These are phyloP conservation scores for Coniochaeta sp. DNA, from an alignment of 2,329 filamentous ascomycete genomes.

Conservation along the genomic window DNA sequence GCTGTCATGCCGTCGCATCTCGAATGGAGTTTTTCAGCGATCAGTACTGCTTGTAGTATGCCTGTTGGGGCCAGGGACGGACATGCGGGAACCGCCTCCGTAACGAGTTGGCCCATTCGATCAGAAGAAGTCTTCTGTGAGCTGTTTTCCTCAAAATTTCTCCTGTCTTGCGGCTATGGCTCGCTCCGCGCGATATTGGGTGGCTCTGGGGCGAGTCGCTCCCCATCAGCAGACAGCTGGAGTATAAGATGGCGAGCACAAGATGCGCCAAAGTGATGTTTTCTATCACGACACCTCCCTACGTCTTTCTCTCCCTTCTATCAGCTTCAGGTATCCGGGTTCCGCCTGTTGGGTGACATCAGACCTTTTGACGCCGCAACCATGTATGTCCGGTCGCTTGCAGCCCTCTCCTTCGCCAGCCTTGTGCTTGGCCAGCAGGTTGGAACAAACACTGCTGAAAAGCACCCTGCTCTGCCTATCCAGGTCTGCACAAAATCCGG, in stretches of 20 bases:
- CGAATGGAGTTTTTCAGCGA: neutral
- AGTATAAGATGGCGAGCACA: neutral
- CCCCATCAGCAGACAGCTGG: neutral
- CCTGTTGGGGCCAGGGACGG: neutral
- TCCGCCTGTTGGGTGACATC: neutral
- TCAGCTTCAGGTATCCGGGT: neutral
- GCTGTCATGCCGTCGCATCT: conserved; percentile 1
- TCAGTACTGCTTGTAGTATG: neutral
- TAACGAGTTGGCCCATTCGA: neutral
- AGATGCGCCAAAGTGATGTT: neutral
- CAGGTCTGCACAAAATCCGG: conserved; percentile 35
- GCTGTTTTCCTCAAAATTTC: neutral
- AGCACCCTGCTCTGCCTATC: conserved; percentile 38
- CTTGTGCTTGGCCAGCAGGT: conserved; percentile 23
- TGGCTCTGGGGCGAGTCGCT: neutral
- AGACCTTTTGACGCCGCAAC: neutral
- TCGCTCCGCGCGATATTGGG: neutral
- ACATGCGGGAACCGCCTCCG: neutral
- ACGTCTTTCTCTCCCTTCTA: neutral
- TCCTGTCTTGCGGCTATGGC: neutral
- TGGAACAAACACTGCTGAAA: conserved; percentile 30
- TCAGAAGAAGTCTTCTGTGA: neutral
- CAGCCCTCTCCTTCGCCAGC: conserved; percentile 17
- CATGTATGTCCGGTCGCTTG: conserved; percentile 6
- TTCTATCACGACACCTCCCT: neutral